These are phyloP conservation scores for Leccinum fibrillosum DNA, from an alignment of 768 basidiomycete genomes.

Conservation along the genomic window DNA sequence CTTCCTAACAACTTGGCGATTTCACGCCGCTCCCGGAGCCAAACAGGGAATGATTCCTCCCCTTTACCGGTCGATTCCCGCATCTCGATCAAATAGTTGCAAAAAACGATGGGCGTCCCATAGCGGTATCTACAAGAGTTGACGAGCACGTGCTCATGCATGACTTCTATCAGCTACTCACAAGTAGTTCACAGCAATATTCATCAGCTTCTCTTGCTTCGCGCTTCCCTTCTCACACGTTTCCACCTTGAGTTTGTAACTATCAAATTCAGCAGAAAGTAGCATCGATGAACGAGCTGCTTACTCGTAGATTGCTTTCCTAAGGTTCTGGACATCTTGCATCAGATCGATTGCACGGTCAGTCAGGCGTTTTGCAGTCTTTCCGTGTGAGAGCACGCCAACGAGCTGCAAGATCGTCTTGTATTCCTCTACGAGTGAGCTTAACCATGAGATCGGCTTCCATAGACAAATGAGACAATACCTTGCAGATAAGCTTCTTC, in stretches of 20 bases:
- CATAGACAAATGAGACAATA: conserved; percentile 23
- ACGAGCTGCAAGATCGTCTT: conserved; percentile 95
- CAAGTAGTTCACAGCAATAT: conserved; percentile 86
- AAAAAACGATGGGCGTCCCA: conserved; percentile 88
- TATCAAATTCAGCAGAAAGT: conserved; percentile 30
- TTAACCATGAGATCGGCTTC: background rate
- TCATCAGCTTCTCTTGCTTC: conserved; percentile 74
- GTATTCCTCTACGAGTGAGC: conserved; percentile 74
- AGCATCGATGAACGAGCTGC: conserved; percentile 24
- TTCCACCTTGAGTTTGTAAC: conserved; percentile 89
- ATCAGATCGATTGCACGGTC: conserved; percentile 88
- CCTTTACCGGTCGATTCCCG: conserved; percentile 38
- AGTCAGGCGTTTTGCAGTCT: conserved; percentile 85
- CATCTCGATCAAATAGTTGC: conserved; percentile 87
- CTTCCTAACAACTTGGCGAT: conserved; percentile 71
- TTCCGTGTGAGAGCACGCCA: conserved; percentile 87
- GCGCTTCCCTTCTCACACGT: conserved; percentile 73
- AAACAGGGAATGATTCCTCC: conserved; percentile 66
- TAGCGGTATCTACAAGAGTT: conserved; percentile 65
- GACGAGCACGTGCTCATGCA: conserved; percentile 7
- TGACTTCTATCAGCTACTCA: conserved; percentile 34
- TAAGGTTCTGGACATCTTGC: conserved; percentile 96
- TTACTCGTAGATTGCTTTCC: conserved; percentile 93
- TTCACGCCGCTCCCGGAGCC: conserved; percentile 82
- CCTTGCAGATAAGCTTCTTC: conserved; percentile 89